Evolutionary conservation across 768 basidiomycete genomes (phyloP).

Genomic region (Terana coerulea): DNA sequence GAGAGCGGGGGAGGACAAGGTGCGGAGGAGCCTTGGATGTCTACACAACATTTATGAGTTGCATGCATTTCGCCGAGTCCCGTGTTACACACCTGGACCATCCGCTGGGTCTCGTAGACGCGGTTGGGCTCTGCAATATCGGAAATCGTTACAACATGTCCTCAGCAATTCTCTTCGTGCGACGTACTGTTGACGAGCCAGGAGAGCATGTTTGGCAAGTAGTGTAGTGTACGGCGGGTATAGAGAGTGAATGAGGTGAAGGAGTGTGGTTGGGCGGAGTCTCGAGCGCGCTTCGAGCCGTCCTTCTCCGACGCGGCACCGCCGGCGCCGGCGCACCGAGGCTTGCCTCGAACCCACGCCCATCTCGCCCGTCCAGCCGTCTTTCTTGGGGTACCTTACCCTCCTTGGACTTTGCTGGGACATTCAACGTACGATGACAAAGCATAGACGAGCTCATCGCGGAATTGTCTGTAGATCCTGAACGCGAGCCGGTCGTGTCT

Average conservation of each 20-base stretch:
- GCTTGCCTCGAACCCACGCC: constrained; percentile 34
- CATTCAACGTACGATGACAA: no score
- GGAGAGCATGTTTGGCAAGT: constrained; percentile 43
- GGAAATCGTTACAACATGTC: not conserved
- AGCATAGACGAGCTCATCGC: constrained; percentile 22
- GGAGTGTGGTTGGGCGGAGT: constrained; percentile 43
- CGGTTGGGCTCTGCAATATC: constrained; percentile 54
- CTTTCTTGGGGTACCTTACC: no score
- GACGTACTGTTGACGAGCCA: constrained; percentile 64
- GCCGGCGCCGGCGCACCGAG: constrained; percentile 29
- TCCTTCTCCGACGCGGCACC: constrained; percentile 18
- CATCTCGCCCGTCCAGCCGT: no score
- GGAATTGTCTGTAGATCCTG: constrained; percentile 29
- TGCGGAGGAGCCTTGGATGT: constrained; percentile 48
- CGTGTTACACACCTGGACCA: constrained; percentile 52
- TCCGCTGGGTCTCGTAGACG: constrained; percentile 61
- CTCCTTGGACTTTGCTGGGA: no score
- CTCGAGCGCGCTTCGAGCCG: constrained; percentile 25
- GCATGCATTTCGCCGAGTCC: not conserved
- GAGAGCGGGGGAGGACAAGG: constrained; percentile 57
- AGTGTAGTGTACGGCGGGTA: constrained; percentile 14
- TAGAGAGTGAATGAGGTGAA: constrained; percentile 12
- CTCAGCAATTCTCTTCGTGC: not conserved
- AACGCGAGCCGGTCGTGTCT: constrained; percentile 40
- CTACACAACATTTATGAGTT: constrained; percentile 17